Percentiles rank a stretch among this genome's conserved stretches.
Evolutionary conservation across 2,329 filamentous ascomycete species (phyloP).

Genomic region (Aspergillus sergii): DNA sequence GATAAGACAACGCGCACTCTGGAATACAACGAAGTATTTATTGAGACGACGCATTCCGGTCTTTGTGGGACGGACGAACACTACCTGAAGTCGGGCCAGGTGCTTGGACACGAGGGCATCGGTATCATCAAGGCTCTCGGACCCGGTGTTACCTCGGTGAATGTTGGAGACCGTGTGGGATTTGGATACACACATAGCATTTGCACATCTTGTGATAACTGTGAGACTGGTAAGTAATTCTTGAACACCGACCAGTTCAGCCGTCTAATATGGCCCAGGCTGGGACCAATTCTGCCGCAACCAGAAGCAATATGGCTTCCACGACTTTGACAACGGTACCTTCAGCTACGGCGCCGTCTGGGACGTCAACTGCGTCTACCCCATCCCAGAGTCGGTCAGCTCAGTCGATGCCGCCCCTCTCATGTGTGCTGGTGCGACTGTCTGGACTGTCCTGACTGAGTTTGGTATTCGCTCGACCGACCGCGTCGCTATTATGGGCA

Average conservation of each 20-base stretch:
- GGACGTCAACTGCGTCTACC: constrained; percentile 26
- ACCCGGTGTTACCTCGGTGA: constrained; percentile 47
- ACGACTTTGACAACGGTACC: constrained; percentile 34
- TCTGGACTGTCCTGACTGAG: constrained; percentile 62
- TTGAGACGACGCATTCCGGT: constrained; percentile 25
- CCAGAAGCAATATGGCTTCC: constrained; percentile 28
- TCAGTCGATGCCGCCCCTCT: constrained; percentile 32
- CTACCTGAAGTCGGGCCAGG: constrained; percentile 22
- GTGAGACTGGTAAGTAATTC: constrained; percentile 21
- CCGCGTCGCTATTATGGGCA: constrained; percentile 67
- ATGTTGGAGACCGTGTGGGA: constrained; percentile 43
- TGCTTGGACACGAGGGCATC: constrained; percentile 57
- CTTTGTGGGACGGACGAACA: constrained; percentile 28
- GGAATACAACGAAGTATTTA: constrained; percentile 18
- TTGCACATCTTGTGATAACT: constrained; percentile 35
- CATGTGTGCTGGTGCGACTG: constrained; percentile 39
- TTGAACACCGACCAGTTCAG: not conserved
- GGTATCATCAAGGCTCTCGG: constrained; percentile 53
- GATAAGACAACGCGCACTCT: constrained; percentile 13
- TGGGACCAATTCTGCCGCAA: constrained; percentile 29
- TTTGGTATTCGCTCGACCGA: constrained; percentile 65
- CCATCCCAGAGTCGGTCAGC: constrained; percentile 25
- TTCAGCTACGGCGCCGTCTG: constrained; percentile 34
- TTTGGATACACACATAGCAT: constrained; percentile 32
- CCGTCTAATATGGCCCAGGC: not conserved